Percentiles rank a stretch among this genome's conserved stretches.
phyloP scores from a whole-genome alignment of 805 yeast species.

The Ogataea paradorogensis region DNA sequence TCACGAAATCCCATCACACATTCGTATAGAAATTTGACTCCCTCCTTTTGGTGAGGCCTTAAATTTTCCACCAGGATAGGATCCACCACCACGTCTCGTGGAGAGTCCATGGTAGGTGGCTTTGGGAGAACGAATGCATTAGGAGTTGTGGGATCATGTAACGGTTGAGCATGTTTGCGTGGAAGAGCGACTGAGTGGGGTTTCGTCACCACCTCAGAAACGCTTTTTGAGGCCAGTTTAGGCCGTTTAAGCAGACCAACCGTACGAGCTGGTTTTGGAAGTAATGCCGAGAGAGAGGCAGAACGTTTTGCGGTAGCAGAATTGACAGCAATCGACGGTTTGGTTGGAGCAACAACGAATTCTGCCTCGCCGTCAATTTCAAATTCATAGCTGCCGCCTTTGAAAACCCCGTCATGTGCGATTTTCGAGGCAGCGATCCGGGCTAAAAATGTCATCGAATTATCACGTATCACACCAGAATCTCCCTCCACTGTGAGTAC shows the following conservation, averaged over 20 bases:
- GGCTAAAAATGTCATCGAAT: conserved; percentile 29
- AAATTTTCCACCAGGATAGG: conserved; percentile 50
- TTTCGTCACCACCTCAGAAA: conserved; percentile 1
- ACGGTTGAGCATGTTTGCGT: conserved; percentile 24
- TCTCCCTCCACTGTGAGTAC: conserved; percentile 37
- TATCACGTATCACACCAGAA: conserved; percentile 25
- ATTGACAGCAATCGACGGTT: background rate
- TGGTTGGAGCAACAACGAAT: background rate
- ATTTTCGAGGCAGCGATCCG: conserved; percentile 18
- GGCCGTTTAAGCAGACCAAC: conserved; percentile 9
- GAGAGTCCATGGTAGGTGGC: conserved; percentile 10
- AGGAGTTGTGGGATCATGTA: conserved; percentile 37
- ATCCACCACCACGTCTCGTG: conserved; percentile 54
- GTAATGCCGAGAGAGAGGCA: background rate
- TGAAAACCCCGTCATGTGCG: conserved; percentile 35
- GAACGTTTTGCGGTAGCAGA: background rate
- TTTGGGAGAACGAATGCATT: conserved; percentile 38
- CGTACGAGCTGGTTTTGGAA: background rate
- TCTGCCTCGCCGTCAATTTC: conserved; percentile 45
- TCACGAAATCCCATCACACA: conserved; percentile 68
- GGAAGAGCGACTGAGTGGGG: conserved; percentile 5
- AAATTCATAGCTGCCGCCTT: conserved; percentile 58
- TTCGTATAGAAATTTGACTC: conserved; percentile 76
- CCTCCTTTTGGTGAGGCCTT: conserved; percentile 87
- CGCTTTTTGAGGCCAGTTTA: conserved; percentile 3